Evolutionary conservation across 1,139 yeast genomes (phyloP).

Genomic region (Nakaseomyces glabratus): DNA sequence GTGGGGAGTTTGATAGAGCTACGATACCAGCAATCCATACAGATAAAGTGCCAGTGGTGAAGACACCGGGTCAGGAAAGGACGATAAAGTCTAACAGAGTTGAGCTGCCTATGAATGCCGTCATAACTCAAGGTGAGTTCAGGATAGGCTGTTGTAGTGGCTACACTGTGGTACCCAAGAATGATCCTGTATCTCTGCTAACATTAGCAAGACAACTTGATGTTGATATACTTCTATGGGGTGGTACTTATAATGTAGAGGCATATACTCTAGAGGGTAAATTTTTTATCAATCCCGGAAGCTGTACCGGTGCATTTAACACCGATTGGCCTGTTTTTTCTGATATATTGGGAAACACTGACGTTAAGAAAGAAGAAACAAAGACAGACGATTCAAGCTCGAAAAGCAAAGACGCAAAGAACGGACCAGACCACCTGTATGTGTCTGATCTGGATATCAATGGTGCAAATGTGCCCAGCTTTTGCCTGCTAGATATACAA

Average conservation of each 20-base stretch:
- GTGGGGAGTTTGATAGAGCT: constrained; percentile 60
- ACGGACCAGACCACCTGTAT: not conserved
- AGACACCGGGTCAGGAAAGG: not conserved
- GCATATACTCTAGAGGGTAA: constrained; percentile 89
- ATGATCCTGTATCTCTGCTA: constrained; percentile 77
- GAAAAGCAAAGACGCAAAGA: constrained; percentile 7
- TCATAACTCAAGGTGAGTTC: constrained; percentile 60
- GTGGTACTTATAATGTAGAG: constrained; percentile 90
- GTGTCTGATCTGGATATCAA: constrained; percentile 3
- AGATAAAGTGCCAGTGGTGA: constrained; percentile 35
- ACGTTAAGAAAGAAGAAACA: constrained; percentile 14
- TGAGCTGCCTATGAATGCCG: constrained; percentile 58
- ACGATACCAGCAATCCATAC: constrained; percentile 43
- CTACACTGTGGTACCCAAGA: constrained; percentile 70
- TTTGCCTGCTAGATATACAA: constrained; percentile 78
- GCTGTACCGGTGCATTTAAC: constrained; percentile 85
- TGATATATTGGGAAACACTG: constrained; percentile 9
- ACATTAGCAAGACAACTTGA: constrained; percentile 84
- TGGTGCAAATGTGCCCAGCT: constrained; percentile 62
- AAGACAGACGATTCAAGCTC: constrained; percentile 12
- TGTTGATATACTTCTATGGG: constrained; percentile 89
- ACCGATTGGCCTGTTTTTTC: constrained; percentile 44
- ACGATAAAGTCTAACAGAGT: constrained; percentile 30
- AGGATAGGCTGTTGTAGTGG: constrained; percentile 84
- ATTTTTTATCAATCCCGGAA: constrained; percentile 90